Evolutionary conservation across 257 asterid genomes (phyloP).

Genomic region (Petunia axillaris): DNA sequence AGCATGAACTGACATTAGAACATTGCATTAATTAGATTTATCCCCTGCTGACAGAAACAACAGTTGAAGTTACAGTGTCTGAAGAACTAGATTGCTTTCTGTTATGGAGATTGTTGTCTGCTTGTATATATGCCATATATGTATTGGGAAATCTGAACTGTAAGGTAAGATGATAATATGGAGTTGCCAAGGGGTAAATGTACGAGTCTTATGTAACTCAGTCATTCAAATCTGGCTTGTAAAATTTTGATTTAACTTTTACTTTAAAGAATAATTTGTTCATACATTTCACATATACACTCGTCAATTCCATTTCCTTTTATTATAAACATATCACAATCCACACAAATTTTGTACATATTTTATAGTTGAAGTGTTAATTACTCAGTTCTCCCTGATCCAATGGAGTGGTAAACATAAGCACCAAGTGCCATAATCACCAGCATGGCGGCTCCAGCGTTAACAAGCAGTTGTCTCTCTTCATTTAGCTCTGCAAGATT

Average conservation of each 20-base stretch:
- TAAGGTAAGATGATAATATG: neutral
- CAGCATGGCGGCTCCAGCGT: constrained; percentile 66
- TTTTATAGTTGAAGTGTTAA: neutral
- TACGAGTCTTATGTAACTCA: neutral
- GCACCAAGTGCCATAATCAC: constrained; percentile 65
- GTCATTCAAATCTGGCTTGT: neutral
- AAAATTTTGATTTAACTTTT: neutral
- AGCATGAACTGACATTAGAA: constrained; percentile 17
- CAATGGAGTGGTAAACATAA: constrained; percentile 44
- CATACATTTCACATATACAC: neutral
- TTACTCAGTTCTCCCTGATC: constrained; percentile 16
- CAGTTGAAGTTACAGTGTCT: neutral
- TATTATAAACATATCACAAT: constrained; percentile 11
- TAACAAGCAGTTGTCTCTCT: constrained; percentile 67
- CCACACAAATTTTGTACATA: neutral
- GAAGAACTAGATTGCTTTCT: constrained; percentile 24
- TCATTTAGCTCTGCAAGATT: constrained; percentile 48
- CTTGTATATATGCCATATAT: neutral
- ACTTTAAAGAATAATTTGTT: neutral
- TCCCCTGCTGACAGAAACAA: constrained; percentile 2
- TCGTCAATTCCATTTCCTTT: neutral
- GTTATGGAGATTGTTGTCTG: neutral
- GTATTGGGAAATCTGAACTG: neutral
- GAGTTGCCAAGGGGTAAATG: no score
- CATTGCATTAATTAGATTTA: constrained; percentile 12